These are phyloP conservation scores for Jaltomata sinuosa DNA, from an alignment of 257 asterid species.

Conservation along the genomic window DNA sequence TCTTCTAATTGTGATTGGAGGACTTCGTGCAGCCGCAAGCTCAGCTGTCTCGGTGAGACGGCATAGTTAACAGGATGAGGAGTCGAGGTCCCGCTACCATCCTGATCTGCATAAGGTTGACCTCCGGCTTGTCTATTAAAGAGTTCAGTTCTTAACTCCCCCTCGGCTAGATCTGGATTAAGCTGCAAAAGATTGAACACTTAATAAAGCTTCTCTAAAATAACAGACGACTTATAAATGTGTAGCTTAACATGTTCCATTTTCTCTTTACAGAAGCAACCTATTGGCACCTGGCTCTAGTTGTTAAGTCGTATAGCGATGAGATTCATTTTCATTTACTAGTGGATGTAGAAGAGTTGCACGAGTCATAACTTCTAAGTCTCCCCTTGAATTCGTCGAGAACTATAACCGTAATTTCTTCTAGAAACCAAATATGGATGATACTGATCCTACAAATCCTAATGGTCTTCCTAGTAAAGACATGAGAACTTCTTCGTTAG, in stretches of 20 bases:
- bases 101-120: slow-evolving; percentile 32
- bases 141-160: slow-evolving; percentile 39
- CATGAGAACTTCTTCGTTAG: not conserved
- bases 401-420: not conserved
- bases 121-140: slow-evolving; percentile 16
- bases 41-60: slow-evolving; percentile 73
- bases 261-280: not conserved
- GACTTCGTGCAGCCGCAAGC: slow-evolving; percentile 71
- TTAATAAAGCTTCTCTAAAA: not conserved
- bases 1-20: slow-evolving; percentile 70
- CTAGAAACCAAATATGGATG: not conserved
- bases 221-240: not conserved
- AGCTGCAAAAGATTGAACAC: slow-evolving; percentile 35
- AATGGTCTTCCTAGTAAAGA: not conserved
- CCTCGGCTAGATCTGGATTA: slow-evolving; percentile 36
- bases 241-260: not conserved
- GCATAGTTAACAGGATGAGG: slow-evolving; percentile 45
- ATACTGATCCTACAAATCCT: not conserved
- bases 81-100: slow-evolving; percentile 43
- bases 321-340: not conserved
- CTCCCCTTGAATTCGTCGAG: not conserved
- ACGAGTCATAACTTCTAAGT: not conserved
- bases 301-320: not conserved
- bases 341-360: not conserved
- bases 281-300: not conserved